Base-by-base conservation (phyloP, 306 rosid genomes). In the Citrullus amarus region DNA sequence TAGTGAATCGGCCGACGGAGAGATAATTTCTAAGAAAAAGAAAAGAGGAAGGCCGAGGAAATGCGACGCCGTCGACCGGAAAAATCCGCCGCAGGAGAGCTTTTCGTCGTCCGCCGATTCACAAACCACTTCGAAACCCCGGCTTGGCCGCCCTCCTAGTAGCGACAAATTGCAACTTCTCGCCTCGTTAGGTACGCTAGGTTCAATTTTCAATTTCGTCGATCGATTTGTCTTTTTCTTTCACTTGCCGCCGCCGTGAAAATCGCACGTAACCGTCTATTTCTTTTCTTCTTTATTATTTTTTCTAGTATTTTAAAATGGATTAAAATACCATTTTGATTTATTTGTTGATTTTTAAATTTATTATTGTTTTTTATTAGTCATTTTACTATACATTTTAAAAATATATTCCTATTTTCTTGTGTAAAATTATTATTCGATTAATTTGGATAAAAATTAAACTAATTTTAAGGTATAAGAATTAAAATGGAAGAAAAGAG, bases 81-180 rank as follows among this genome's bases (percentile, higher is more conserved):
- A 58, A 22, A 22, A 22, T 2, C 6, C 8, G 28, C 9, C 80
- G 11, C 58, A 84, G 3, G 22, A 80, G 0, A 83, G 57, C 0
- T 13, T 62, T 30, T 6, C 70, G 13, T 30, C 53, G 71, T 41
- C 76, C 0, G 43, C 76, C 1, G 30, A 60, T 6, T 4, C 53
- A 6, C 74, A 5, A 41, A 67, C 25, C 76, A 9, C 34, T 1
- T 10, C 6, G 0, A 87, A 80, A 55, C 74, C 88, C 44, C 76
- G 84, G 11, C 78, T 86, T 28, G 97, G 96, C 44, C 76, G 91
- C 48, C 93, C 96, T 3, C 88, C 85, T 22, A 92, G 93, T 1
- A 36, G 90, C 0, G 90, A 92, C 3, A 90, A 69, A 67, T 58
- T 84, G 75, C 92, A 90, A 71, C 50, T 71, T 51, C 75, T 87